phyloP scores from a whole-genome alignment of 106 monocot species.

The Hemerocallis citrina region DNA sequence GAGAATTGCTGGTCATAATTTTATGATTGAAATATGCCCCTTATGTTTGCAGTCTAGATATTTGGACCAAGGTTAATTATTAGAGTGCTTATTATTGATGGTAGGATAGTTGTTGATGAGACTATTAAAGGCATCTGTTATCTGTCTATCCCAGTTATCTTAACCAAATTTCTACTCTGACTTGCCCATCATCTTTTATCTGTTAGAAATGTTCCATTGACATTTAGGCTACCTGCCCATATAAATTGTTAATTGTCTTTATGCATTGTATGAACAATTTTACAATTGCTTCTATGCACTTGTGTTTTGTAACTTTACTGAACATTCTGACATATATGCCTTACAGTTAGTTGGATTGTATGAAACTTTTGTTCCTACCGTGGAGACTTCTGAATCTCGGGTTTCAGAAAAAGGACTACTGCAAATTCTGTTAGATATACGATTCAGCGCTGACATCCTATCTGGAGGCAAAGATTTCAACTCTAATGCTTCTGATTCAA shows the following conservation, averaged over 20 bases:
- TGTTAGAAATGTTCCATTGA: background rate
- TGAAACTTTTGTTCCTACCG: constrained; percentile 45
- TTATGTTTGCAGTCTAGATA: background rate
- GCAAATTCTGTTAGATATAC: constrained; percentile 79
- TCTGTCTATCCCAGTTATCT: background rate
- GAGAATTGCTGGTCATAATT: too few species aligned
- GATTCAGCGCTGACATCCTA: constrained; percentile 73
- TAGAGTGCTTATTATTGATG: background rate
- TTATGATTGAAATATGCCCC: background rate
- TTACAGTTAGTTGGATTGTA: constrained; percentile 54
- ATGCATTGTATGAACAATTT: background rate
- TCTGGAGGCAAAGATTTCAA: constrained; percentile 45
- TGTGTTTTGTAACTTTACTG: background rate
- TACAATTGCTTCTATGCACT: background rate
- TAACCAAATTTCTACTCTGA: background rate
- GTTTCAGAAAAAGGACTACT: constrained; percentile 90
- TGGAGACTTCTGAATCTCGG: constrained; percentile 29
- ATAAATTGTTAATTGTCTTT: background rate
- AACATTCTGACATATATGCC: background rate
- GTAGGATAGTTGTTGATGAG: background rate
- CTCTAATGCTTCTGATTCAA: constrained; percentile 16
- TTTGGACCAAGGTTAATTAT: background rate
- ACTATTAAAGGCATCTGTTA: background rate
- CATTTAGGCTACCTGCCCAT: background rate
- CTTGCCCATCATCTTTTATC: background rate